These are phyloP conservation scores for Tubosaeta sp. DNA, from an alignment of 768 basidiomycete genomes.

Conservation along the genomic window DNA sequence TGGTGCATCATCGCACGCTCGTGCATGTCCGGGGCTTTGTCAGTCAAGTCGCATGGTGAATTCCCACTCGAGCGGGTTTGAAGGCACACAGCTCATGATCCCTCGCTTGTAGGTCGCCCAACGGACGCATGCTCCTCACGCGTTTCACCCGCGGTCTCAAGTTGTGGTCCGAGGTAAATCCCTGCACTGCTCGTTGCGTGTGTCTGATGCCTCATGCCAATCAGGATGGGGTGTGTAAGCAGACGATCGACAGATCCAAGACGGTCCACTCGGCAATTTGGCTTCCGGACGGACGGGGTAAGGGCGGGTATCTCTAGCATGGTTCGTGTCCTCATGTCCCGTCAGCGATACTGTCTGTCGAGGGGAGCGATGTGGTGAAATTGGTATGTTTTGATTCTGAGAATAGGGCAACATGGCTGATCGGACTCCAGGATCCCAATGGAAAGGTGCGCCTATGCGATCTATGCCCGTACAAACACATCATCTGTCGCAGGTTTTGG, in stretches of 20 bases:
- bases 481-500: constrained; percentile 29
- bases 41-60: constrained; percentile 50
- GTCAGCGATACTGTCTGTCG: constrained; percentile 48
- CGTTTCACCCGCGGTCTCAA: constrained; percentile 47
- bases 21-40: constrained; percentile 50
- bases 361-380: constrained; percentile 43
- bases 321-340: background rate
- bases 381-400: constrained; percentile 29
- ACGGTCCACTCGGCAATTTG: constrained; percentile 45
- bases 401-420: background rate
- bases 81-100: background rate
- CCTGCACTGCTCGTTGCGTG: background rate
- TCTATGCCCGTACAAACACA: no score
- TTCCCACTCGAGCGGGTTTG: background rate
- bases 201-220: background rate
- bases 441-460: constrained; percentile 32
- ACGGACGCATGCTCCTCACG: constrained; percentile 41
- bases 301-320: background rate
- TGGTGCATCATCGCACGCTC: constrained; percentile 40
- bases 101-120: constrained; percentile 41
- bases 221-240: constrained; percentile 47
- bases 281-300: constrained; percentile 46
- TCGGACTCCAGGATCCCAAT: constrained; percentile 33
- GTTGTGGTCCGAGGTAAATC: constrained; percentile 45
- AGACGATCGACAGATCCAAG: constrained; percentile 44